Conservation (phyloP, 208 protist species). For the Naegleria gruberi region DNA sequence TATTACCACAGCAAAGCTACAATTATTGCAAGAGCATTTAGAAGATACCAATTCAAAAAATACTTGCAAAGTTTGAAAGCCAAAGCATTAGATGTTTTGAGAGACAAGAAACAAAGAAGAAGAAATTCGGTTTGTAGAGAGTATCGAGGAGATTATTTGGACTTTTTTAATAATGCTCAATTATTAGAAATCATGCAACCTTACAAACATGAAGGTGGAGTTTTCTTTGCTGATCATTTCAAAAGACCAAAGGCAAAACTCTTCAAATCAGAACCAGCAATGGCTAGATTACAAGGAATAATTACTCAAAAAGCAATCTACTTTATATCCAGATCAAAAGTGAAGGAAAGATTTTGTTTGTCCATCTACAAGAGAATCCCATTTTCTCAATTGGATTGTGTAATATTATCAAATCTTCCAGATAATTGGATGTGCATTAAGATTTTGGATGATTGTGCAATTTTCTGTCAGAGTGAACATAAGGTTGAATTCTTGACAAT, state of each 20-base stretch:
- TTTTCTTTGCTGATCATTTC: neutral
- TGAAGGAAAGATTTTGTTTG: neutral
- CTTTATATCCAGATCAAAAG: neutral
- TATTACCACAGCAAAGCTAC: conserved; percentile 60
- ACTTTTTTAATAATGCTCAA: neutral
- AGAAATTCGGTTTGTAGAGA: neutral
- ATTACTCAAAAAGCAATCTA: neutral
- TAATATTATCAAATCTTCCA: neutral
- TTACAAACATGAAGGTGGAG: neutral
- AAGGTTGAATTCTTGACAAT: neutral
- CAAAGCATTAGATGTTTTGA: neutral
- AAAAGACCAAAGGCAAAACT: neutral
- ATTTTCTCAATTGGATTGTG: neutral
- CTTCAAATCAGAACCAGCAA: no score
- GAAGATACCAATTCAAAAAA: conserved; percentile 51
- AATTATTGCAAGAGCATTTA: conserved; percentile 71
- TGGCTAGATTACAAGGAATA: no score
- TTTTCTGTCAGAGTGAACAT: neutral
- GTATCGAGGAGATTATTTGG: neutral
- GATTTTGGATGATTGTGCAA: neutral
- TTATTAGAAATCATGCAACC: neutral
- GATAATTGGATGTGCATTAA: neutral
- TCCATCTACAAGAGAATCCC: neutral
- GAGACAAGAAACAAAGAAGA: neutral
- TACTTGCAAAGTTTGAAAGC: conserved; percentile 32